Conservation (phyloP, 1,284 basidiomycete species). For the Tausonia pullulans region DNA sequence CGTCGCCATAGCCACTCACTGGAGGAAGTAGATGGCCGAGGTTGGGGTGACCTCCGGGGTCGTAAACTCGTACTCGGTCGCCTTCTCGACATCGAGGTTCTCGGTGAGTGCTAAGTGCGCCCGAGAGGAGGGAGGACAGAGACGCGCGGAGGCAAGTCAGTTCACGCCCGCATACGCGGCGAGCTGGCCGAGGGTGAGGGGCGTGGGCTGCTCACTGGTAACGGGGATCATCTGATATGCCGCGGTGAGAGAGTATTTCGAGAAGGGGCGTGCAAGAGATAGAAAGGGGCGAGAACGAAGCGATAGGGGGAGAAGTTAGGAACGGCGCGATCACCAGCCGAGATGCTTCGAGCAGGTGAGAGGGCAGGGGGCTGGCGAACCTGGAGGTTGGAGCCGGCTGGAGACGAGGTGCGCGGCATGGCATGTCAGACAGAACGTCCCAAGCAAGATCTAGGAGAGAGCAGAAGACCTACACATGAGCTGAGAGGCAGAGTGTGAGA, state of each 20-base stretch:
- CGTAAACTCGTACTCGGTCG: conserved; percentile 13
- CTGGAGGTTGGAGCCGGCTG: conserved; percentile 8
- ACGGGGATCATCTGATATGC: conserved; percentile 22
- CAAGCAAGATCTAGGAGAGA: too few species aligned
- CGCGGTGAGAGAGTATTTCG: not conserved
- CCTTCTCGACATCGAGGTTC: not conserved
- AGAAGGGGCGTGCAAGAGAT: not conserved
- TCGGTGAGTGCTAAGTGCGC: too few species aligned
- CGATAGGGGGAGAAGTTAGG: not conserved
- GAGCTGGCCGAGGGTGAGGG: too few species aligned
- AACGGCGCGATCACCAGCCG: not conserved
- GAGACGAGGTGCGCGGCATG: too few species aligned
- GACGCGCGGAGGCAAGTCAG: too few species aligned
- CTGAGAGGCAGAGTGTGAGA: not conserved
- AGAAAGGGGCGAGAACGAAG: not conserved
- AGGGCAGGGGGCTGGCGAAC: not conserved
- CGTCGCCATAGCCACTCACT: conserved; percentile 21
- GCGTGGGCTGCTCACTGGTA: conserved; percentile 16
- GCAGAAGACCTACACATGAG: conserved; percentile 8
- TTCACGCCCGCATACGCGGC: too few species aligned
- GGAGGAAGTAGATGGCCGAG: conserved; percentile 36
- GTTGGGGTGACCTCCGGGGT: conserved; percentile 32
- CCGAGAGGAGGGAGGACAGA: too few species aligned
- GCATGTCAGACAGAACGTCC: too few species aligned
- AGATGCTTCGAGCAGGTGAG: not conserved